Evolutionary conservation across 768 basidiomycete species (phyloP).

Genomic region (Favolaschia claudopus): DNA sequence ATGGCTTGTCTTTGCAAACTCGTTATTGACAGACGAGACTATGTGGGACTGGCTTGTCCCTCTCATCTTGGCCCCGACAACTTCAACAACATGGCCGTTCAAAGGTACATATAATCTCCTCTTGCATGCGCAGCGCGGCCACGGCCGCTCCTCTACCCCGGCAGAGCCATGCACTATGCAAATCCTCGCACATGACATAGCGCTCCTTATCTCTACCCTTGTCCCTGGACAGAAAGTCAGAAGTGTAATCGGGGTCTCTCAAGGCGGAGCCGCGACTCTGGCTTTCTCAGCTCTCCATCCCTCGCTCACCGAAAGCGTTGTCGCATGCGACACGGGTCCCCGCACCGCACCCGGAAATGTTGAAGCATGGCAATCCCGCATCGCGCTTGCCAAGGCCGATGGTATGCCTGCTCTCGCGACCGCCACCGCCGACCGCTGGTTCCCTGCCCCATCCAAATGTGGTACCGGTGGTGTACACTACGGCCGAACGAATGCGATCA

Average conservation of each 20-base stretch:
- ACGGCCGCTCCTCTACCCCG: conserved; percentile 53
- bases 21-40: conserved; percentile 53
- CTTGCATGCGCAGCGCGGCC: conserved; percentile 60
- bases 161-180: conserved; percentile 45
- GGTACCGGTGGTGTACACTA: conserved; percentile 20
- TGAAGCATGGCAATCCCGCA: conserved; percentile 57
- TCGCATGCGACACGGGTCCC: conserved; percentile 58
- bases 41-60: conserved; percentile 59
- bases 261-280: conserved; percentile 60
- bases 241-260: conserved; percentile 59
- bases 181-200: conserved; percentile 54
- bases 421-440: conserved; percentile 58
- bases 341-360: conserved; percentile 54
- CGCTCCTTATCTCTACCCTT: conserved; percentile 43
- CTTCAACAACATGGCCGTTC: conserved; percentile 21
- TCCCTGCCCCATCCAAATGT: conserved; percentile 48
- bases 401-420: conserved; percentile 52
- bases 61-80: conserved; percentile 41
- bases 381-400: conserved; percentile 43
- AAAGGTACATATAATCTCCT: conserved; percentile 52
- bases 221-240: conserved; percentile 45
- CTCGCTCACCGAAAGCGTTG: conserved; percentile 44
- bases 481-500: conserved; percentile 37
- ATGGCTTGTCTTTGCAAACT: conserved; percentile 61
- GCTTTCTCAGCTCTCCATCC: conserved; percentile 50